Conservation (phyloP, 139 green algal genomes). For the Ettlia oleoabundans region DNA sequence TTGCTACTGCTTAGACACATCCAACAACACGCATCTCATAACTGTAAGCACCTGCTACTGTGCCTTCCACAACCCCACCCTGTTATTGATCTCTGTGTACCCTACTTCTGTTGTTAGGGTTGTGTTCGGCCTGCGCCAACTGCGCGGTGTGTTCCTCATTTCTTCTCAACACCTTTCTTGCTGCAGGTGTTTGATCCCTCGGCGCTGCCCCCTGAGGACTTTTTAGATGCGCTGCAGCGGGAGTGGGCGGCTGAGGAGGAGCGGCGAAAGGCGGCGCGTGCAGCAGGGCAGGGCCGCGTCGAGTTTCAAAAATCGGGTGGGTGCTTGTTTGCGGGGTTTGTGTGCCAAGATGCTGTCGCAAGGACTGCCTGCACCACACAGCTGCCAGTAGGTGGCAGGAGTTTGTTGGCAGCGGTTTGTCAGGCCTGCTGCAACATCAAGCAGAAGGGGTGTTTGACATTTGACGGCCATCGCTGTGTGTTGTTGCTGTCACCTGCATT, state of each 20-base stretch:
- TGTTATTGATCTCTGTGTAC: too few species aligned
- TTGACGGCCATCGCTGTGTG: background rate
- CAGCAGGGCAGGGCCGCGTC: slow-evolving; percentile 21
- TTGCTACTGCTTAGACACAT: too few species aligned
- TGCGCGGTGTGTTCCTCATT: background rate
- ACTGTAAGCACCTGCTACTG: too few species aligned
- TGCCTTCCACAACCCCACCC: too few species aligned
- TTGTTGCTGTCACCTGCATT: background rate
- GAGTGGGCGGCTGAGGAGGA: slow-evolving; percentile 36
- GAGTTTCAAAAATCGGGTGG: slow-evolving; percentile 35
- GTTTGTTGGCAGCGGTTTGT: background rate
- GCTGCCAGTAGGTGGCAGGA: too few species aligned
- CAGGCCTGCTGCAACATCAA: background rate
- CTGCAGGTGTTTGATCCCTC: slow-evolving; percentile 46
- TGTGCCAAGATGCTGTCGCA: background rate
- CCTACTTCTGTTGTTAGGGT: too few species aligned
- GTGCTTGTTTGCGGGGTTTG: background rate
- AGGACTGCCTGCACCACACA: background rate
- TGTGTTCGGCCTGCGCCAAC: too few species aligned
- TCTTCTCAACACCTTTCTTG: too few species aligned
- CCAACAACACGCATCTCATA: too few species aligned
- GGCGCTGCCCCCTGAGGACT: slow-evolving; percentile 42
- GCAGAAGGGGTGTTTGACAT: background rate
- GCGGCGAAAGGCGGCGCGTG: slow-evolving; percentile 20
- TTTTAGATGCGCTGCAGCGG: slow-evolving; percentile 19